These are phyloP conservation scores for Pseudozyma sp. DNA, from an alignment of 1,284 basidiomycete species.

Conservation along the genomic window DNA sequence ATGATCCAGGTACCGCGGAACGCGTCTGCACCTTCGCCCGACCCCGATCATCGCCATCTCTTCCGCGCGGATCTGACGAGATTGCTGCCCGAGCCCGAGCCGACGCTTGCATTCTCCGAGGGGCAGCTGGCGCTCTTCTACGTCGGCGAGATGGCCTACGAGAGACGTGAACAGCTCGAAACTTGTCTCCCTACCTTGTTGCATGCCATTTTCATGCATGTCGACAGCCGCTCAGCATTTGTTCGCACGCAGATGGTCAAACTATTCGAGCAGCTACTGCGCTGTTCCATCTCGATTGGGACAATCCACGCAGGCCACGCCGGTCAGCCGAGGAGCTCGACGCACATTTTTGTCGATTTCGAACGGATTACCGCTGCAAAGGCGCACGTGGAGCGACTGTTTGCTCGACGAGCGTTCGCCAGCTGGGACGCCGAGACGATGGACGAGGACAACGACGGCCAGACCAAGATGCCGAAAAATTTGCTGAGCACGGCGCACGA, in stretches of 20 bases:
- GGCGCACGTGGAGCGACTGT: constrained; percentile 39
- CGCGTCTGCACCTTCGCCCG: constrained; percentile 70
- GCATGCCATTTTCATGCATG: constrained; percentile 83
- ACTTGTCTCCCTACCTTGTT: constrained; percentile 80
- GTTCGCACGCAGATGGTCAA: constrained; percentile 79
- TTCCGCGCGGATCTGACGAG: constrained; percentile 47
- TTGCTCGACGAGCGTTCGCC: constrained; percentile 34
- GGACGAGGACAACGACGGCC: constrained; percentile 31
- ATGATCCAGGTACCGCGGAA: constrained; percentile 79
- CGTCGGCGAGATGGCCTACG: constrained; percentile 82
- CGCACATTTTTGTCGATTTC: constrained; percentile 15
- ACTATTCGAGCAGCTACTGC: constrained; percentile 71
- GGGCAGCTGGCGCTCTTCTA: constrained; percentile 90
- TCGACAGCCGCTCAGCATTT: constrained; percentile 80
- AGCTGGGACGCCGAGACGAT: constrained; percentile 32
- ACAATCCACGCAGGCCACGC: constrained; percentile 12
- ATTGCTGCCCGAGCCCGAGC: constrained; percentile 42
- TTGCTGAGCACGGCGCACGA: constrained; percentile 33
- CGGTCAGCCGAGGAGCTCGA: constrained; percentile 8
- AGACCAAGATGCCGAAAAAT: constrained; percentile 35
- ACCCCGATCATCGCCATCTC: constrained; percentile 67
- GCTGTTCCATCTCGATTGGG: constrained; percentile 43
- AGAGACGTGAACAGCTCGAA: constrained; percentile 80
- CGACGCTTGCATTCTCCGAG: constrained; percentile 73
- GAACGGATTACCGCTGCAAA: constrained; percentile 26